These are phyloP conservation scores for Ceratobasidium sp. DNA, from an alignment of 1,284 basidiomycete species.

Conservation along the genomic window DNA sequence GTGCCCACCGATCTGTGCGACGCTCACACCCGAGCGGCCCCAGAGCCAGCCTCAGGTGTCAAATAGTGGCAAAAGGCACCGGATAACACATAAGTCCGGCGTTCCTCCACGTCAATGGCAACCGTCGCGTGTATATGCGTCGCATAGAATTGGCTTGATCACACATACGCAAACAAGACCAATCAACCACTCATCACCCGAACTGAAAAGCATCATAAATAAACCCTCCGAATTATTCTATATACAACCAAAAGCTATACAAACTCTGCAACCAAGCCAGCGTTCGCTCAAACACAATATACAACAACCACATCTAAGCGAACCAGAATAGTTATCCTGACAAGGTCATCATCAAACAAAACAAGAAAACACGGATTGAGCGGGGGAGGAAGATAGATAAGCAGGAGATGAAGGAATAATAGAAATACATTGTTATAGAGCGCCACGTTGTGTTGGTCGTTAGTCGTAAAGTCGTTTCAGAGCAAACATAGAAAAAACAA, in stretches of 20 bases:
- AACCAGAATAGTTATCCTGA: constrained; percentile 1
- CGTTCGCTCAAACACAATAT: constrained; percentile 13
- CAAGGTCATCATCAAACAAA: constrained; percentile 1
- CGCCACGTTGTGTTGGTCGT: constrained; percentile 6
- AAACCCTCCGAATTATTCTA: constrained; percentile 9
- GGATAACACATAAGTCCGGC: no score
- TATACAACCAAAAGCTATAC: constrained; percentile 9
- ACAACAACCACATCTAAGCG: constrained; percentile 11
- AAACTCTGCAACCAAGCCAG: constrained; percentile 1
- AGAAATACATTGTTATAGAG: constrained; percentile 13
- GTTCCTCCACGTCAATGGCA: no score
- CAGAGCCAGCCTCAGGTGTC: no score
- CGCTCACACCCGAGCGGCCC: no score
- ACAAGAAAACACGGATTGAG: background rate
- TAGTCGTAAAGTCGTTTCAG: constrained; percentile 6
- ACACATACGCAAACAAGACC: no score
- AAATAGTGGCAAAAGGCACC: no score
- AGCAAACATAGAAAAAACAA: background rate
- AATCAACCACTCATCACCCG: no score
- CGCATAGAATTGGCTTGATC: no score
- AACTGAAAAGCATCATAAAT: background rate
- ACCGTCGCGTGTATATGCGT: no score
- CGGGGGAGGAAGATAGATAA: constrained; percentile 1
- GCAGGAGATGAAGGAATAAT: background rate
- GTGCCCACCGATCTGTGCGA: no score